Evolutionary conservation across 169 alveolate species (phyloP).

Genomic region (Plasmodium falciparum): DNA sequence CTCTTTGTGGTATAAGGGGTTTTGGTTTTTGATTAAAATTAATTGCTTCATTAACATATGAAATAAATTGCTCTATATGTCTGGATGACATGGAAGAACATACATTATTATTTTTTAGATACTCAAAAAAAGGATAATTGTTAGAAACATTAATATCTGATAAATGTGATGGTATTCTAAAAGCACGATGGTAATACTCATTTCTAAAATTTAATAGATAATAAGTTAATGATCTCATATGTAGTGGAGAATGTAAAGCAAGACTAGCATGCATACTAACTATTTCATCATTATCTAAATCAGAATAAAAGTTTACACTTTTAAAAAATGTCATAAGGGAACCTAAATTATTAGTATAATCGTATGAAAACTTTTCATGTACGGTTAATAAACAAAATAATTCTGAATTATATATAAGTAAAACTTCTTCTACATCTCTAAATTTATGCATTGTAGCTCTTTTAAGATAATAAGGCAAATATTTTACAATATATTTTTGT

Average conservation of each 20-base stretch:
- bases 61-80: slow-evolving; percentile 28
- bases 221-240: slow-evolving; percentile 69
- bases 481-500: slow-evolving; percentile 16
- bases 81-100: slow-evolving; percentile 16
- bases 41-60: slow-evolving; percentile 58
- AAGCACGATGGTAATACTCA: slow-evolving; percentile 48
- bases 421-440: slow-evolving; percentile 59
- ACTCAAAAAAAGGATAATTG: slow-evolving; percentile 43
- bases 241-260: slow-evolving; percentile 50
- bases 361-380: slow-evolving; percentile 40
- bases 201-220: slow-evolving; percentile 63
- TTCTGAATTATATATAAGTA: slow-evolving; percentile 32
- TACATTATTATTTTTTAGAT: slow-evolving; percentile 32
- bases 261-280: slow-evolving; percentile 38
- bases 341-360: slow-evolving; percentile 37
- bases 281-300: slow-evolving; percentile 71
- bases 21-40: slow-evolving; percentile 62
- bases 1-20: slow-evolving; percentile 68
- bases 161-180: slow-evolving; percentile 43
- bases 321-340: slow-evolving; percentile 46
- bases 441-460: slow-evolving; percentile 9
- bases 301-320: slow-evolving; percentile 50
- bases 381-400: slow-evolving; percentile 39
- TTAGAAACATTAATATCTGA: slow-evolving; percentile 62
- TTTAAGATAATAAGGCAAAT: slow-evolving; percentile 24